A percentile compares a stretch with the other conserved stretches of the same genome.
Conservation (phyloP, 306 rosid genomes). For the Cucumis hystrix region DNA sequence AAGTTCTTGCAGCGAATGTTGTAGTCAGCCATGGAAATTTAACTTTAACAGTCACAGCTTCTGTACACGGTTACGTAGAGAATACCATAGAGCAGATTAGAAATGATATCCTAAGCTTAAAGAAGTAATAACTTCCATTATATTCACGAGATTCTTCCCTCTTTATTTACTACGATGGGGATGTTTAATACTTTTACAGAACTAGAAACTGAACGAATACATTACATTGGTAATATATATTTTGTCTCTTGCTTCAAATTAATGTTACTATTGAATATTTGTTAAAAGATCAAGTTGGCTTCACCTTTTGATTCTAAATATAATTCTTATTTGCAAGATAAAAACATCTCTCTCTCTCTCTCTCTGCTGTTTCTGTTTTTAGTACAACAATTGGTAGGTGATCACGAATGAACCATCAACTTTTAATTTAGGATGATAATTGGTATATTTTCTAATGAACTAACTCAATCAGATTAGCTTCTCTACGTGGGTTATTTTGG, state of each 20-base stretch:
- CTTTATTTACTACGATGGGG: background rate
- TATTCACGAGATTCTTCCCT: background rate
- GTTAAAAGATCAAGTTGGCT: background rate
- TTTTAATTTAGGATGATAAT: background rate
- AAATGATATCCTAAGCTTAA: constrained; percentile 6
- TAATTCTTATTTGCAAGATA: background rate
- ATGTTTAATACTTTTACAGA: background rate
- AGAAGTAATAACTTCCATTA: background rate
- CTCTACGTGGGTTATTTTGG: background rate
- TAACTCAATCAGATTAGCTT: background rate
- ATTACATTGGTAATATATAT: background rate
- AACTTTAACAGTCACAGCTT: constrained; percentile 13
- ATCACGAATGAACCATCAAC: background rate
- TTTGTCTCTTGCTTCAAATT: background rate
- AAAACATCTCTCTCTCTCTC: background rate
- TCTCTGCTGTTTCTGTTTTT: background rate
- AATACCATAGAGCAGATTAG: constrained; percentile 7
- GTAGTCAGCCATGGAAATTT: constrained; percentile 5
- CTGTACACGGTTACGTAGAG: constrained; percentile 2
- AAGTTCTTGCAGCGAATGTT: constrained; percentile 16
- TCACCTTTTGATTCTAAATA: background rate
- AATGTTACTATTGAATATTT: background rate
- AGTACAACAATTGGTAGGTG: background rate
- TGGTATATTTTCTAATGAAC: background rate
- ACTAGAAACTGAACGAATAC: background rate